Conservation (phyloP, 176 grass and related monocot species). For the Paspalum vaginatum region DNA sequence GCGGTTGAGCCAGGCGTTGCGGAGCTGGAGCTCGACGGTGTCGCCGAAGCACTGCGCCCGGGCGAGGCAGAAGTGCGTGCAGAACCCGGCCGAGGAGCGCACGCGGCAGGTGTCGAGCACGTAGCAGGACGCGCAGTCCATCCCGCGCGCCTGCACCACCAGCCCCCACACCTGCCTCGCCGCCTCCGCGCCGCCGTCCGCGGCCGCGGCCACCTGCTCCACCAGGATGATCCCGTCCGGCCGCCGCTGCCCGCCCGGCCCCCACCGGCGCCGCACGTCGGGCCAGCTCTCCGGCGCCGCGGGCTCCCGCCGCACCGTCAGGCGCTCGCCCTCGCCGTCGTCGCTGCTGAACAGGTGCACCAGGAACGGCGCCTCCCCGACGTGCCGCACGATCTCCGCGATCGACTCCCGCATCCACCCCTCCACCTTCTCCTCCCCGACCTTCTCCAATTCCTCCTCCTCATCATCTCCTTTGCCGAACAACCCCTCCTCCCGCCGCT, state of each 20-base stretch:
- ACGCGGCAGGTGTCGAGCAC: conserved; percentile 83
- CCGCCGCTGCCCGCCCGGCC: conserved; percentile 27
- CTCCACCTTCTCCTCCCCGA: conserved; percentile 40
- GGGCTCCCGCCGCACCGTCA: conserved; percentile 63
- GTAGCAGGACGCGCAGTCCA: conserved; percentile 60
- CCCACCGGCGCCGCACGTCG: conserved; percentile 63
- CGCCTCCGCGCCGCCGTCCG: conserved; percentile 31
- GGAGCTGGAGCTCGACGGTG: conserved; percentile 67
- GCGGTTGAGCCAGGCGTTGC: conserved; percentile 74
- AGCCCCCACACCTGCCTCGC: conserved; percentile 47
- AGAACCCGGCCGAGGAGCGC: conserved; percentile 64
- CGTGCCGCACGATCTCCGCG: conserved; percentile 60
- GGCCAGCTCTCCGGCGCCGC: conserved; percentile 62
- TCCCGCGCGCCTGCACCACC: conserved; percentile 62
- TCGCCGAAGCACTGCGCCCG: conserved; percentile 85
- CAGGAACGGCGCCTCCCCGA: conserved; percentile 62
- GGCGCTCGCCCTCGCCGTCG: conserved; percentile 36
- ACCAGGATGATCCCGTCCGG: conserved; percentile 89
- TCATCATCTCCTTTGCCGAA: background rate
- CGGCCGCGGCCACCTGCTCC: conserved; percentile 49
- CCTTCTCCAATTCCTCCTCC: background rate
- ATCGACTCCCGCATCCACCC: conserved; percentile 53
- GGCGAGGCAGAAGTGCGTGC: conserved; percentile 91
- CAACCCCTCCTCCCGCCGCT: background rate
- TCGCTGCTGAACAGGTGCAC: conserved; percentile 54